Percentiles rank a stretch among this genome's conserved stretches.
phyloP scores from a whole-genome alignment of 2,329 filamentous ascomycete species.

The Myriosclerotinia curreyana region DNA sequence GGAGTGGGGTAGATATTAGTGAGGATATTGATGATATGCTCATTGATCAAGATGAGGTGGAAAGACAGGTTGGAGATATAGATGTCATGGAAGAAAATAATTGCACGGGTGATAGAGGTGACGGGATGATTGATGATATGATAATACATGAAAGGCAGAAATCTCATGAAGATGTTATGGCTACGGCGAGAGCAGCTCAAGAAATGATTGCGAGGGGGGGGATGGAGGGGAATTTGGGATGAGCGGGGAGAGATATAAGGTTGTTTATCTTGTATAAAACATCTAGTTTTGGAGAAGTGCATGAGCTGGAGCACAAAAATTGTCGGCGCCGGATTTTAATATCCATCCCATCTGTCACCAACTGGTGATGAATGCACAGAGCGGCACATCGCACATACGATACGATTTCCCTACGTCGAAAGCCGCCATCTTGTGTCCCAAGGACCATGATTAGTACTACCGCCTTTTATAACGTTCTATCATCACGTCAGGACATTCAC shows the following conservation, averaged over 20 bases:
- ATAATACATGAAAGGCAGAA: background rate
- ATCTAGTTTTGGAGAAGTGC: background rate
- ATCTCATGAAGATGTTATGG: conserved; percentile 12
- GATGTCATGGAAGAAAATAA: conserved; percentile 7
- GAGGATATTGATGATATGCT: conserved; percentile 37
- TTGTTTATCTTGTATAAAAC: background rate
- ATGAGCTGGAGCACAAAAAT: background rate
- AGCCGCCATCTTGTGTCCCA: background rate
- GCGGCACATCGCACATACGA: background rate
- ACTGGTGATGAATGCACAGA: background rate
- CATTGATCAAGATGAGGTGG: conserved; percentile 35
- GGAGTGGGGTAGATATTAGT: conserved; percentile 23
- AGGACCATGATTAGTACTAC: background rate
- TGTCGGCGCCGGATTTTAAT: too few species aligned
- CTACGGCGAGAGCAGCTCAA: conserved; percentile 9
- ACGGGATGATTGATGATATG: background rate
- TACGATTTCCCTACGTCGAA: background rate
- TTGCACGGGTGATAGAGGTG: background rate
- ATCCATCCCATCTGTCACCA: background rate
- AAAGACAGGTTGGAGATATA: conserved; percentile 5
- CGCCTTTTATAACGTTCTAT: background rate
- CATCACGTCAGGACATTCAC: background rate
- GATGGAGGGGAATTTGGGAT: background rate
- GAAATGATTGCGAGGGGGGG: conserved; percentile 9
- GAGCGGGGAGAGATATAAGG: background rate